A percentile compares a stretch with the other conserved stretches of the same genome.
phyloP scores from a whole-genome alignment of 441 rosid species.

The Euphorbia schlechtendalii region DNA sequence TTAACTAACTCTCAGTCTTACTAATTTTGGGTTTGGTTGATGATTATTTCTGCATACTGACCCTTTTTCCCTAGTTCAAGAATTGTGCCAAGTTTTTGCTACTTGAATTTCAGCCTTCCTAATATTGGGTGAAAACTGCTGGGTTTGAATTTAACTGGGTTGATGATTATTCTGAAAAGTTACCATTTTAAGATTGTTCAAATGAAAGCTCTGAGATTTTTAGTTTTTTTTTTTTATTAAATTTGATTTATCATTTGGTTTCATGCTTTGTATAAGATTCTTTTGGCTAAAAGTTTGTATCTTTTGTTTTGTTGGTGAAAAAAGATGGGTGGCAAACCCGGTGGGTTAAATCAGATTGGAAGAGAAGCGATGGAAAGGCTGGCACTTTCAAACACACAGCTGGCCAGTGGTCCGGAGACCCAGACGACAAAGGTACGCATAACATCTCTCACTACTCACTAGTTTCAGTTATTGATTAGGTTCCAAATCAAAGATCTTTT shows the following conservation, averaged over 20 bases:
- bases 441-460: no score
- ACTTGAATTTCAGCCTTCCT: no score
- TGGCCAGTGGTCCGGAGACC: constrained; percentile 94
- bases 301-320: background rate
- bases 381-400: constrained; percentile 84
- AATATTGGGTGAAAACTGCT: no score
- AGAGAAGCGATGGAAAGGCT: constrained; percentile 80
- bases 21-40: background rate
- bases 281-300: constrained; percentile 10
- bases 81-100: no score
- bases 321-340: constrained; percentile 87
- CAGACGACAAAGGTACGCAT: constrained; percentile 81
- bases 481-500: background rate
- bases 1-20: background rate
- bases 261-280: background rate
- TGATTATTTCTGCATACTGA: background rate
- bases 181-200: background rate
- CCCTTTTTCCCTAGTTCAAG: background rate
- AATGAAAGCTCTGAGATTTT: background rate
- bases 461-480: background rate
- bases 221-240: background rate
- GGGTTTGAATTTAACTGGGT: no score
- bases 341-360: constrained; percentile 96
- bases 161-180: background rate
- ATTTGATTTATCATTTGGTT: background rate